A percentile compares a stretch with the other conserved stretches of the same genome.
Conservation (phyloP, 2,329 filamentous ascomycete genomes). For the Monilinia fructicola region DNA sequence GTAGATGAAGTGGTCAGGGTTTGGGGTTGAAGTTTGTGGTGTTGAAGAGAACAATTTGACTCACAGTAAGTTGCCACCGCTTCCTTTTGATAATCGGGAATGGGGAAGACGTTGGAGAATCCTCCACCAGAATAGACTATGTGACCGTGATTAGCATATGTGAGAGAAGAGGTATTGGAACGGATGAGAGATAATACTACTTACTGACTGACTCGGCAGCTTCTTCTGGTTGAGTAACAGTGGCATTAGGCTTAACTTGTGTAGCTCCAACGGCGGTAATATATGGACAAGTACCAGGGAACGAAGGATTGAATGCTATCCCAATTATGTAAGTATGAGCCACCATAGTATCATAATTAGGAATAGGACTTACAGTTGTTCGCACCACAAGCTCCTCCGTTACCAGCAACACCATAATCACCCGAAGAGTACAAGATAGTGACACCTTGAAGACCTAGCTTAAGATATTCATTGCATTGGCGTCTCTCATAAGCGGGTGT, state of each 20-base stretch:
- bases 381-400: conserved; percentile 35
- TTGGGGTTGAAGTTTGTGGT: background rate
- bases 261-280: conserved; percentile 56
- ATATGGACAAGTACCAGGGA: conserved; percentile 49
- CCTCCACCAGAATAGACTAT: conserved; percentile 76
- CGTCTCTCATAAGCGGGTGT: conserved; percentile 50
- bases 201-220: conserved; percentile 45
- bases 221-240: conserved; percentile 43
- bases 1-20: background rate
- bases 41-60: conserved; percentile 26
- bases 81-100: conserved; percentile 49
- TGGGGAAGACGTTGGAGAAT: conserved; percentile 58
- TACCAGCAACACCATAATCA: conserved; percentile 49
- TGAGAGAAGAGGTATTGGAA: conserved; percentile 4
- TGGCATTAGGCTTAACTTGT: conserved; percentile 44
- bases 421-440: conserved; percentile 51
- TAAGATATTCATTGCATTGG: conserved; percentile 57
- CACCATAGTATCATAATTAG: conserved; percentile 37
- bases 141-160: conserved; percentile 41
- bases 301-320: conserved; percentile 47
- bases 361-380: conserved; percentile 25
- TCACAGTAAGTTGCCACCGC: conserved; percentile 36
- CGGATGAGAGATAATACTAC: background rate
- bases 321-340: conserved; percentile 24
- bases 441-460: conserved; percentile 53